A percentile compares a stretch with the other conserved stretches of the same genome.
Evolutionary conservation across 768 basidiomycete species (phyloP).

Genomic region (Stropharia rugosoannulata): DNA sequence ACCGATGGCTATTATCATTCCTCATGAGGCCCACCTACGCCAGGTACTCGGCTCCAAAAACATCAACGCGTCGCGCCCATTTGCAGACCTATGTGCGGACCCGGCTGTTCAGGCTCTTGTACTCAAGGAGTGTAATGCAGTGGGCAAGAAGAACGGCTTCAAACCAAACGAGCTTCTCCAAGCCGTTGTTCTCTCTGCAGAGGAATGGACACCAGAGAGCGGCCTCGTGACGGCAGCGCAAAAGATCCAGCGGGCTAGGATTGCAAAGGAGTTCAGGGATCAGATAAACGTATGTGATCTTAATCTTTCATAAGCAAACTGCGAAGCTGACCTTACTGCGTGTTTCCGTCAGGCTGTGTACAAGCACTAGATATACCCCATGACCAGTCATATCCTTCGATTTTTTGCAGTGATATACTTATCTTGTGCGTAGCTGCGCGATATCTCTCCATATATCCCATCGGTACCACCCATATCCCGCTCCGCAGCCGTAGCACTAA

Average conservation of each 20-base stretch:
- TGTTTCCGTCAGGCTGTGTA: no score
- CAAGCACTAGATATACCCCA: no score
- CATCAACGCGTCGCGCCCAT: constrained; percentile 36
- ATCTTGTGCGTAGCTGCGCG: no score
- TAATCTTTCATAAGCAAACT: no score
- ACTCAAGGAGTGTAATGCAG: constrained; percentile 71
- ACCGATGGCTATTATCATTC: constrained; percentile 85
- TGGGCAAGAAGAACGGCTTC: constrained; percentile 86
- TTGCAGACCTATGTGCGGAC: constrained; percentile 58
- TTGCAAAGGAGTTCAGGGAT: constrained; percentile 31
- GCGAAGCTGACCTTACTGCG: no score
- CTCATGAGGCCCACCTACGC: constrained; percentile 78
- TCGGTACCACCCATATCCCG: no score
- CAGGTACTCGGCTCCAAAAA: constrained; percentile 40
- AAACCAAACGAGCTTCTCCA: constrained; percentile 77
- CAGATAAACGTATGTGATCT: constrained; percentile 24
- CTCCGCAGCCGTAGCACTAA: no score
- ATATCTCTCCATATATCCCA: no score
- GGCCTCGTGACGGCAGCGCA: constrained; percentile 71
- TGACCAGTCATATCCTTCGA: no score
- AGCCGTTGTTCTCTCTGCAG: constrained; percentile 72
- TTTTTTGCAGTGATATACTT: no score
- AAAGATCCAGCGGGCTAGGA: constrained; percentile 35
- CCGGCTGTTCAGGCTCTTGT: constrained; percentile 57
- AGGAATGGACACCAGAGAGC: constrained; percentile 92